phyloP scores from a whole-genome alignment of 2,329 filamentous ascomycete species.

The Hirsutella rhossiliensis region DNA sequence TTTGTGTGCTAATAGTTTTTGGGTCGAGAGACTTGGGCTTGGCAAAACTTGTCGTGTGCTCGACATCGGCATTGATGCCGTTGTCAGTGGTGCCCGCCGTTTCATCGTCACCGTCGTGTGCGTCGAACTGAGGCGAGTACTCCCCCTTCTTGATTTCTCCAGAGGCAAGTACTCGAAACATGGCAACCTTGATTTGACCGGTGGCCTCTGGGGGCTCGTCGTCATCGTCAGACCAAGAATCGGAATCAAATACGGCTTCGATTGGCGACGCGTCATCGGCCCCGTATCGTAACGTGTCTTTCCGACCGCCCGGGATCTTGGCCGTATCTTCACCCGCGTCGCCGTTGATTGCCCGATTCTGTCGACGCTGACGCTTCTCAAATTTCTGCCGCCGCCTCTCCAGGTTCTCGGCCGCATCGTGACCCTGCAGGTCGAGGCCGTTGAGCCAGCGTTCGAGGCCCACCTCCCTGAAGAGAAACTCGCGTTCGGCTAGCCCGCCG shows the following conservation, averaged over 20 bases:
- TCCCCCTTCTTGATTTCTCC: slow-evolving; percentile 97
- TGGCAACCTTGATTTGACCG: slow-evolving; percentile 94
- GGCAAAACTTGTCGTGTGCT: slow-evolving; percentile 95
- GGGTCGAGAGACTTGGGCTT: slow-evolving; percentile 94
- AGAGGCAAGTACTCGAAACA: slow-evolving; percentile 89
- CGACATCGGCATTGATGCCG: slow-evolving; percentile 66
- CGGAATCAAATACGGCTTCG: slow-evolving; percentile 55
- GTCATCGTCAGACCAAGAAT: slow-evolving; percentile 65
- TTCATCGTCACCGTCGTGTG: slow-evolving; percentile 86
- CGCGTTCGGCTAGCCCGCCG: slow-evolving; percentile 86
- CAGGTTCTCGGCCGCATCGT: slow-evolving; percentile 78
- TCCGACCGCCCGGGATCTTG: slow-evolving; percentile 28
- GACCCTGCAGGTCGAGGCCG: slow-evolving; percentile 85
- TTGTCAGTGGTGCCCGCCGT: slow-evolving; percentile 39
- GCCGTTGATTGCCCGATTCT: slow-evolving; percentile 35
- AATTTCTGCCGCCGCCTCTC: slow-evolving; percentile 80
- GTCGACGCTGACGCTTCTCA: slow-evolving; percentile 53
- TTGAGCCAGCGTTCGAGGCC: slow-evolving; percentile 95
- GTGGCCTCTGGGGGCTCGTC: slow-evolving; percentile 89
- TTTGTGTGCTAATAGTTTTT: slow-evolving; percentile 96
- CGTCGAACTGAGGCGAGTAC: slow-evolving; percentile 95
- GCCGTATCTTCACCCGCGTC: slow-evolving; percentile 21
- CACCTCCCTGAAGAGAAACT: slow-evolving; percentile 95
- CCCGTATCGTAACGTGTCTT: slow-evolving; percentile 66
- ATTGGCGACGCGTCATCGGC: slow-evolving; percentile 63